These are phyloP conservation scores for Pyrenula massariospora DNA, from an alignment of 495 filamentous ascomycete species.

Conservation along the genomic window DNA sequence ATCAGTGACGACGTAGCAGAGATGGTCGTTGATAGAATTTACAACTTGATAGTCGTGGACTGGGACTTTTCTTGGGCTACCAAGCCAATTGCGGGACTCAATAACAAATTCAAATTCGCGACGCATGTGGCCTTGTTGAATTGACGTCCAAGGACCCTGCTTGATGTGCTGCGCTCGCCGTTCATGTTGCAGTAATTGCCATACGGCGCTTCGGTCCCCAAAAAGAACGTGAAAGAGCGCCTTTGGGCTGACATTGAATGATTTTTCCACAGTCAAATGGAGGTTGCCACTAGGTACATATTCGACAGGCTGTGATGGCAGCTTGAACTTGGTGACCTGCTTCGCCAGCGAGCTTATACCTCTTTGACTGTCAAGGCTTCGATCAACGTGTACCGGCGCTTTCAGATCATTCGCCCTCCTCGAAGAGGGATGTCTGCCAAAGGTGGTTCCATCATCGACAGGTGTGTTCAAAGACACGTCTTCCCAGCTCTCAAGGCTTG, in stretches of 20 bases:
- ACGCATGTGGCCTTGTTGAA: slow-evolving; percentile 55
- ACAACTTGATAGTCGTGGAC: slow-evolving; percentile 81
- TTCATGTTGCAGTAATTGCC: slow-evolving; percentile 83
- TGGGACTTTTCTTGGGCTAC: slow-evolving; percentile 37
- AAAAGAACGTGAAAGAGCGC: slow-evolving; percentile 93
- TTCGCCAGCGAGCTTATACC: slow-evolving; percentile 29
- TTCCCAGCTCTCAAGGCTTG: slow-evolving; percentile 89
- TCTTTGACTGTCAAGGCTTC: slow-evolving; percentile 40
- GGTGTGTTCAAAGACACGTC: slow-evolving; percentile 59
- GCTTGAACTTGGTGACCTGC: slow-evolving; percentile 63
- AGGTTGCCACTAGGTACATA: slow-evolving; percentile 78
- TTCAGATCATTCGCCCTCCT: slow-evolving; percentile 42
- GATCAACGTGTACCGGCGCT: slow-evolving; percentile 50
- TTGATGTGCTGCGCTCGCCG: slow-evolving; percentile 62
- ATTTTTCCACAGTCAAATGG: slow-evolving; percentile 53
- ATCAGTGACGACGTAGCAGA: slow-evolving; percentile 90
- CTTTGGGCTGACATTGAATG: slow-evolving; percentile 81
- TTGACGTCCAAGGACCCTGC: slow-evolving; percentile 74
- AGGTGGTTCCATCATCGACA: slow-evolving; percentile 28
- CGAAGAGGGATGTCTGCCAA: slow-evolving; percentile 12
- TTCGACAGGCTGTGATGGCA: slow-evolving; percentile 69
- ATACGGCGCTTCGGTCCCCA: slow-evolving; percentile 87
- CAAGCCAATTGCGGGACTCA: slow-evolving; percentile 50
- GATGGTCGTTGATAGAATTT: slow-evolving; percentile 84
- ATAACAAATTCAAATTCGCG: slow-evolving; percentile 75